phyloP scores from a whole-genome alignment of 2,329 filamentous ascomycete genomes.

The Epichloe glyceriae region DNA sequence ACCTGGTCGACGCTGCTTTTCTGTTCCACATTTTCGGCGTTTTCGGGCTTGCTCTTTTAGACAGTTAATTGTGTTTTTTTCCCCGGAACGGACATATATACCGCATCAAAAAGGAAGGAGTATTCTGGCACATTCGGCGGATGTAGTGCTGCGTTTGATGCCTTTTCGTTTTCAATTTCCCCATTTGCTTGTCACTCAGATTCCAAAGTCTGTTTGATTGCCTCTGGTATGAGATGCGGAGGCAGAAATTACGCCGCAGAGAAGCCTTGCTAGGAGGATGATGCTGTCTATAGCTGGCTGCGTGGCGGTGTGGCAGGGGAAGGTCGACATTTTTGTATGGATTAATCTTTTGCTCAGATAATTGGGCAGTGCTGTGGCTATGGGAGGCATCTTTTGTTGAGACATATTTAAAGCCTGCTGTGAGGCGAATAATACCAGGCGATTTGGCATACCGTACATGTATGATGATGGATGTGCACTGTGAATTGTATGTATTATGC shows the following conservation, averaged over 20 bases:
- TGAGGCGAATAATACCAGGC: not conserved
- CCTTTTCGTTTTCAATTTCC: not conserved
- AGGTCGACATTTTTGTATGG: slow-evolving; percentile 8
- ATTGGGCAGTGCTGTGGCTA: not conserved
- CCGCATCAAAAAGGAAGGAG: slow-evolving; percentile 2
- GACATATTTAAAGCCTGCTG: not conserved
- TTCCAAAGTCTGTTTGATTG: not conserved
- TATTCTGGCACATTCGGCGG: slow-evolving; percentile 5
- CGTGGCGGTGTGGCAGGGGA: not conserved
- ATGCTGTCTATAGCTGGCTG: not conserved
- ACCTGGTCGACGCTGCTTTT: not conserved
- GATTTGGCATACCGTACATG: not conserved
- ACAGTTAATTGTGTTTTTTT: slow-evolving; percentile 1
- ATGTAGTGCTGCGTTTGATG: slow-evolving; percentile 1
- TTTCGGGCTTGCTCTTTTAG: slow-evolving; percentile 9
- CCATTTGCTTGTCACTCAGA: not conserved
- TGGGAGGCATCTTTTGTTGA: slow-evolving; percentile 1
- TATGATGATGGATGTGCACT: not conserved
- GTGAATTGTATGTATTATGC: not conserved
- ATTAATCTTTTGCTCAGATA: slow-evolving; percentile 9
- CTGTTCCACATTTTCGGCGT: slow-evolving; percentile 10
- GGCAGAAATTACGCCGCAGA: not conserved
- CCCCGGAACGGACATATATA: not conserved
- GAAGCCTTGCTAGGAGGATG: not conserved
- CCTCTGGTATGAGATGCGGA: not conserved